Evolutionary conservation across 2,329 filamentous ascomycete species (phyloP).

Genomic region (Pestalotiopsis sp.): DNA sequence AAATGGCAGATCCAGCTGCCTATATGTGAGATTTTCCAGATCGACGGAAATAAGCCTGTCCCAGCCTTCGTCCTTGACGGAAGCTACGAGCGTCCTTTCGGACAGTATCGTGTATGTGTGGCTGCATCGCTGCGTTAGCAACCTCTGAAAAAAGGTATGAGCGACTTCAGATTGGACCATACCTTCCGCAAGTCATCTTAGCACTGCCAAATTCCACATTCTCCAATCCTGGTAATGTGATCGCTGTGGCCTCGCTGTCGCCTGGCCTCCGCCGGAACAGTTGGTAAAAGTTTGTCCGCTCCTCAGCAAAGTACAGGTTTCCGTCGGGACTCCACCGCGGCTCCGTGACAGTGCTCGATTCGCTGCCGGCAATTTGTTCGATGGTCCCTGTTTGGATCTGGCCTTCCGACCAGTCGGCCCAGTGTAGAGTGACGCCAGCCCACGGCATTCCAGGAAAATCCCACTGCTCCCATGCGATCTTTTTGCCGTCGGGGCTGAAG

Average conservation of each 20-base stretch:
- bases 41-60: conserved; percentile 39
- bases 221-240: conserved; percentile 1
- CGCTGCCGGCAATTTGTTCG: conserved; percentile 40
- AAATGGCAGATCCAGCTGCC: conserved; percentile 27
- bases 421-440: conserved; percentile 43
- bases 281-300: conserved; percentile 46
- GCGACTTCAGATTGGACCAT: conserved; percentile 1
- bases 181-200: conserved; percentile 27
- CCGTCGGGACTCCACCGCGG: conserved; percentile 52
- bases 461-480: conserved; percentile 55
- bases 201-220: conserved; percentile 28
- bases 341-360: conserved; percentile 45
- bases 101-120: conserved; percentile 41
- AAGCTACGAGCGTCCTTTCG: conserved; percentile 33
- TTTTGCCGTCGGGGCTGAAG: conserved; percentile 46
- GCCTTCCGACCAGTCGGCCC: conserved; percentile 39
- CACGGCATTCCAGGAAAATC: conserved; percentile 54
- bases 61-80: conserved; percentile 31
- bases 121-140: conserved; percentile 21
- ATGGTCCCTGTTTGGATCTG: conserved; percentile 29
- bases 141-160: not conserved
- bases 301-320: conserved; percentile 47
- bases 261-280: conserved; percentile 40
- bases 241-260: conserved; percentile 17
- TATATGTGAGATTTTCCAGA: conserved; percentile 30